A percentile compares a stretch with the other conserved stretches of the same genome.
These are phyloP conservation scores for Pluteus cervinus DNA, from an alignment of 768 basidiomycete genomes.

Conservation along the genomic window DNA sequence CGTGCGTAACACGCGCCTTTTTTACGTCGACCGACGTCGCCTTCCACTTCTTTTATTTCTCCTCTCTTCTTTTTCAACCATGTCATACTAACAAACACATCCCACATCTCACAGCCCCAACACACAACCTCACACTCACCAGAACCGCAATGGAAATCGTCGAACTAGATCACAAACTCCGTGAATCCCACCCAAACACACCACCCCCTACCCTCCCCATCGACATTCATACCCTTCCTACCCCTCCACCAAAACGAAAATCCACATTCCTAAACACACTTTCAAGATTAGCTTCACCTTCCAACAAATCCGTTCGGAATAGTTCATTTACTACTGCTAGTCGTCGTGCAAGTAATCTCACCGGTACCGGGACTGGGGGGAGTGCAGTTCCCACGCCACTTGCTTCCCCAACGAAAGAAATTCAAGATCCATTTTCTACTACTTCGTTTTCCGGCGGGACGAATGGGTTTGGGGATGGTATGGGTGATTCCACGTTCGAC, in stretches of 20 bases:
- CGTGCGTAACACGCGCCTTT: conserved; percentile 4
- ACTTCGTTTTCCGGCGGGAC: too few relatives aligned
- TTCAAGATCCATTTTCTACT: conserved; percentile 66
- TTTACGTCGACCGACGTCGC: neutral
- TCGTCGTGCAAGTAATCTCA: conserved; percentile 31
- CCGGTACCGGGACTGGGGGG: conserved; percentile 27
- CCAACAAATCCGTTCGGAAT: conserved; percentile 50
- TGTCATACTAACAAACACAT: conserved; percentile 17
- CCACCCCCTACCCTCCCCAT: conserved; percentile 60
- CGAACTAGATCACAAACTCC: conserved; percentile 79
- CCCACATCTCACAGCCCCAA: conserved; percentile 55
- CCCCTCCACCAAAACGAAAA: conserved; percentile 62
- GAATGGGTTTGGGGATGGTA: too few relatives aligned
- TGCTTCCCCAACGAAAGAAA: conserved; percentile 48
- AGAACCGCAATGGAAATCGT: conserved; percentile 71
- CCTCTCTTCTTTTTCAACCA: conserved; percentile 8
- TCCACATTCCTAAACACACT: conserved; percentile 84
- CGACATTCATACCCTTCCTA: conserved; percentile 45
- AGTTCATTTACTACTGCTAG: conserved; percentile 7
- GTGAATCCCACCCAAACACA: conserved; percentile 50
- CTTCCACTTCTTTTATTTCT: conserved; percentile 2
- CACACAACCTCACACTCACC: conserved; percentile 83
- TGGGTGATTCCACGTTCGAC: too few relatives aligned
- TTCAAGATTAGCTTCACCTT: conserved; percentile 74
- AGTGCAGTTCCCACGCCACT: conserved; percentile 38